Conservation (phyloP, 495 filamentous ascomycete species). For the Neurospora sp. region DNA sequence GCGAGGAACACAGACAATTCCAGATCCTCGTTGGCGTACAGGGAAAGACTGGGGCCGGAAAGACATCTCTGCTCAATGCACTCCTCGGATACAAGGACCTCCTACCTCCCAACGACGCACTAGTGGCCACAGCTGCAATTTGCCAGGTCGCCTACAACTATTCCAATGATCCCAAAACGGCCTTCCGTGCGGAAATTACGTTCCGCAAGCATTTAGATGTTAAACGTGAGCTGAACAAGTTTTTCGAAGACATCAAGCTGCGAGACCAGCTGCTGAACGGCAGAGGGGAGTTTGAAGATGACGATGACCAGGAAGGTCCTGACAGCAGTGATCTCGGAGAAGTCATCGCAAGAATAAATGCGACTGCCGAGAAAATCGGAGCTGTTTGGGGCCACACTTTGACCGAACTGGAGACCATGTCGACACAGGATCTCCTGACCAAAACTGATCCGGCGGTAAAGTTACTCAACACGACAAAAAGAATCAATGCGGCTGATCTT, state of each 20-base stretch:
- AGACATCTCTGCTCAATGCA: constrained; percentile 20
- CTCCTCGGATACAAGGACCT: constrained; percentile 11
- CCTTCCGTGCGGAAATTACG: constrained; percentile 7
- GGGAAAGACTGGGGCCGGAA: constrained; percentile 20
- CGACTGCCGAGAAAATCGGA: background rate
- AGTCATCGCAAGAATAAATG: background rate
- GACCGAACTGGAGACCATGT: constrained; percentile 15
- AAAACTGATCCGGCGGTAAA: constrained; percentile 3
- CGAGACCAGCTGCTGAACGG: background rate
- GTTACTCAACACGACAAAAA: background rate
- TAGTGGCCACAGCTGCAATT: constrained; percentile 15
- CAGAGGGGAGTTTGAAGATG: background rate
- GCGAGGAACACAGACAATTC: background rate
- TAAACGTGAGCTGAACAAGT: constrained; percentile 5
- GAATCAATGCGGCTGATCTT: background rate
- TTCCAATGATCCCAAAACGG: background rate
- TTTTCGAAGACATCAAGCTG: constrained; percentile 6
- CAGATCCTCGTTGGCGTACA: constrained; percentile 15
- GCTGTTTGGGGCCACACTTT: background rate
- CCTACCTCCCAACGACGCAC: constrained; percentile 11
- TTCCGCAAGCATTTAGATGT: constrained; percentile 6
- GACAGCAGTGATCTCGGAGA: background rate
- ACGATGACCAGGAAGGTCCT: background rate
- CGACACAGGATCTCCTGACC: constrained; percentile 6
- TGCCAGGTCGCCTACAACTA: constrained; percentile 14